Conservation (phyloP, 2,329 filamentous ascomycete species). For the Coniochaeta sp. region DNA sequence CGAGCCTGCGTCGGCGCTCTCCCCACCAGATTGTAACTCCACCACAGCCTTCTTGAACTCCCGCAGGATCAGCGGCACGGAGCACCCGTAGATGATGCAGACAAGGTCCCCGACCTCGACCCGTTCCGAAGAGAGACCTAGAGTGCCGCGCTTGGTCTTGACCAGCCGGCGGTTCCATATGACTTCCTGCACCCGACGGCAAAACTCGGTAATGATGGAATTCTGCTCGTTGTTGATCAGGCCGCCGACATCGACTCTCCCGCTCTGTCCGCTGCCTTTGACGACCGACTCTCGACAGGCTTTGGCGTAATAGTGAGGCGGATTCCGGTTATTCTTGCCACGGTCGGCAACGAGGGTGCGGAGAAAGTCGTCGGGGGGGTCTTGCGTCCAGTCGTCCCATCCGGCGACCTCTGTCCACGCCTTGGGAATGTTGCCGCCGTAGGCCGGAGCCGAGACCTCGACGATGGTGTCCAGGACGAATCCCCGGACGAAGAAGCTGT, state of each 20-base stretch:
- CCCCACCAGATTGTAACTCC: neutral
- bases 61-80: neutral
- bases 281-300: conserved; percentile 16
- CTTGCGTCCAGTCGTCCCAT: conserved; percentile 8
- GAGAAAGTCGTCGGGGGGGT: conserved; percentile 18
- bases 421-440: conserved; percentile 14
- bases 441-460: conserved; percentile 9
- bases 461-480: conserved; percentile 19
- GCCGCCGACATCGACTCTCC: conserved; percentile 11
- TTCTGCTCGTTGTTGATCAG: conserved; percentile 19
- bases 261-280: conserved; percentile 14
- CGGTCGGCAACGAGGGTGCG: conserved; percentile 17
- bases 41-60: neutral
- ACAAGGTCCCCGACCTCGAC: conserved; percentile 11
- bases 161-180: conserved; percentile 18
- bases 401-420: conserved; percentile 14
- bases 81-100: conserved; percentile 14
- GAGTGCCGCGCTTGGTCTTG: conserved; percentile 8
- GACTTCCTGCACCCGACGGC: conserved; percentile 16
- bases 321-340: conserved; percentile 14
- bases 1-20: neutral
- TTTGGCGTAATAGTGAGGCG: conserved; percentile 16
- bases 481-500: conserved; percentile 23
- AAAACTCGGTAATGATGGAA: conserved; percentile 19
- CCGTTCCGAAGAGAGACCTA: conserved; percentile 7